phyloP scores from a whole-genome alignment of 768 basidiomycete species.

The Amanita pallidorosea region DNA sequence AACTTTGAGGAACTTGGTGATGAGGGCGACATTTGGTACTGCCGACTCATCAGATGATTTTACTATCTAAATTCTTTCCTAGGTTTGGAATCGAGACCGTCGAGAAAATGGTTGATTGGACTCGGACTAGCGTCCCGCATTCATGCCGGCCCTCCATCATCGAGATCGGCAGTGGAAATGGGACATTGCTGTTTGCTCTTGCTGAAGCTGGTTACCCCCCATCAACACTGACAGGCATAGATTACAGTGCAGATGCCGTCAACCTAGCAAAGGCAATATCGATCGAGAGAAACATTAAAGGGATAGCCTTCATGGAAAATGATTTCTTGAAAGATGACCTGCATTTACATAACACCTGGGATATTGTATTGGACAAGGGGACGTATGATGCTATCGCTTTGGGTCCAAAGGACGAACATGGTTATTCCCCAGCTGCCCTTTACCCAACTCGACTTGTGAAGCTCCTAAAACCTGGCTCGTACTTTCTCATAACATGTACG shows the following conservation, averaged over 20 bases:
- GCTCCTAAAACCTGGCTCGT: constrained; percentile 54
- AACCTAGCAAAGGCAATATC: constrained; percentile 52
- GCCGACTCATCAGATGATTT: background rate
- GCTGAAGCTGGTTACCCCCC: constrained; percentile 54
- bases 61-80: background rate
- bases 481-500: constrained; percentile 76
- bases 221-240: constrained; percentile 48
- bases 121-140: constrained; percentile 40
- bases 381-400: constrained; percentile 82
- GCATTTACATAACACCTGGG: constrained; percentile 37
- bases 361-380: constrained; percentile 78
- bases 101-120: constrained; percentile 76
- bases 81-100: constrained; percentile 78
- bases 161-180: constrained; percentile 78
- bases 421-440: constrained; percentile 36
- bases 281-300: constrained; percentile 23
- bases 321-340: constrained; percentile 58
- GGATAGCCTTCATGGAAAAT: constrained; percentile 45
- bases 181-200: constrained; percentile 63
- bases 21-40: constrained; percentile 77
- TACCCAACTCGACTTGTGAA: constrained; percentile 50
- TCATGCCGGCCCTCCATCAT: constrained; percentile 39
- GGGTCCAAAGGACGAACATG: constrained; percentile 44
- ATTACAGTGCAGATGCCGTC: constrained; percentile 70
- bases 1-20: constrained; percentile 74